These are phyloP conservation scores for Acer negundo DNA, from an alignment of 345 rosid species.

Conservation along the genomic window DNA sequence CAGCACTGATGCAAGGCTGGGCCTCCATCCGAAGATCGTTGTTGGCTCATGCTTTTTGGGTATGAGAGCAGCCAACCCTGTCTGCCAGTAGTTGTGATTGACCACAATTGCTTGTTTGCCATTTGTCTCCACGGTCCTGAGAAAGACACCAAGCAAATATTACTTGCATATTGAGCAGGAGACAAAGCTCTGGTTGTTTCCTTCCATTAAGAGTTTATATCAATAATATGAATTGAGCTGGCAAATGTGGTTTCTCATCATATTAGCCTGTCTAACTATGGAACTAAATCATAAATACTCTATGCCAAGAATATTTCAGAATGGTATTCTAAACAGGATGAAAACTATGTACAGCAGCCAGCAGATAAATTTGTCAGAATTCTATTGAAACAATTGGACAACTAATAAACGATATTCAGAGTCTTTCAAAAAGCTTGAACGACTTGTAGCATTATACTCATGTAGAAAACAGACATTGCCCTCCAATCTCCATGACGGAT, in stretches of 20 bases:
- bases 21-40: conserved; percentile 66
- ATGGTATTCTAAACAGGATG: not conserved
- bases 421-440: not conserved
- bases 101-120: conserved; percentile 40
- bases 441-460: not conserved
- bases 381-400: not conserved
- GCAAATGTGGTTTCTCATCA: not conserved
- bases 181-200: not conserved
- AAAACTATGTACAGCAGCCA: not conserved
- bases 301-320: not conserved
- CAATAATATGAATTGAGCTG: not conserved
- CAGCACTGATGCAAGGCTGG: conserved; percentile 66
- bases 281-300: not conserved
- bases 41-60: conserved; percentile 61
- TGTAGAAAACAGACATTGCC: not conserved
- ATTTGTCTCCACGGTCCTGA: conserved; percentile 48
- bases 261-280: not conserved
- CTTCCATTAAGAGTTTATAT: not conserved
- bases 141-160: conserved; percentile 15
- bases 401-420: not conserved
- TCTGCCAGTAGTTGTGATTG: conserved; percentile 28
- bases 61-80: conserved; percentile 54
- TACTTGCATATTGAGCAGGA: not conserved
- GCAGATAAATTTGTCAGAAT: not conserved
- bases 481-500: not conserved